A percentile compares a stretch with the other conserved stretches of the same genome.
These are phyloP conservation scores for Xylaria sp. DNA, from an alignment of 2,329 filamentous ascomycete genomes.

Conservation along the genomic window DNA sequence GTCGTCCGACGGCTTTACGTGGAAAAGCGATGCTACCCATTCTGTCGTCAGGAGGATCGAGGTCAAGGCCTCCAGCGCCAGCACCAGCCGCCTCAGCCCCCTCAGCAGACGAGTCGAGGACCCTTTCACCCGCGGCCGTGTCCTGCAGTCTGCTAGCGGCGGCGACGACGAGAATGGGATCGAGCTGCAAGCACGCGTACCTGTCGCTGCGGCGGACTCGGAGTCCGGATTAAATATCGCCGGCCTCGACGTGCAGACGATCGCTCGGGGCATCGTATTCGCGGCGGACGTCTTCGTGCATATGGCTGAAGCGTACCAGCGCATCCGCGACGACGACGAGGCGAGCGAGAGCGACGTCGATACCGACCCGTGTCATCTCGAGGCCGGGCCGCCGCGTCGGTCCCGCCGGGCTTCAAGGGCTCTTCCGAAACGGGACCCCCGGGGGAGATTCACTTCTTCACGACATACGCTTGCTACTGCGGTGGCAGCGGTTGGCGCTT, in stretches of 20 bases:
- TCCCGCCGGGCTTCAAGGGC: not conserved
- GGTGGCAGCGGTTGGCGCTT: not conserved
- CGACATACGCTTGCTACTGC: not conserved
- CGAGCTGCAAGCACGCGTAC: not conserved
- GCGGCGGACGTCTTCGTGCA: slow-evolving; percentile 1
- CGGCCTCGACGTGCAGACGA: slow-evolving; percentile 4
- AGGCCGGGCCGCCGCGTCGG: slow-evolving; percentile 28
- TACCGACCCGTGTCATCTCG: slow-evolving; percentile 24
- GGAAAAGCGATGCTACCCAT: not conserved
- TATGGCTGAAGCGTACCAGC: slow-evolving; percentile 19
- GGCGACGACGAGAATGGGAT: not conserved
- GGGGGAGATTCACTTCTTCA: not conserved
- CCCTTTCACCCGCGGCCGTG: slow-evolving; percentile 10
- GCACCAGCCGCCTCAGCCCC: no score
- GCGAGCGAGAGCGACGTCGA: not conserved
- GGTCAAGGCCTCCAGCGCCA: no score
- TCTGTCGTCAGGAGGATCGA: not conserved
- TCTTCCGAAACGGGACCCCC: not conserved
- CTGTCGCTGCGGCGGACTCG: not conserved
- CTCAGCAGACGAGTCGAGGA: not conserved
- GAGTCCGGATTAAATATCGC: not conserved
- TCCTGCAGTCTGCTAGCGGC: slow-evolving; percentile 19
- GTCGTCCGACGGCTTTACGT: not conserved
- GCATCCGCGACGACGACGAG: not conserved
- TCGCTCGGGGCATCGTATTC: slow-evolving; percentile 6